Conservation (phyloP, 257 asterid genomes). For the Cordia subcordata region DNA sequence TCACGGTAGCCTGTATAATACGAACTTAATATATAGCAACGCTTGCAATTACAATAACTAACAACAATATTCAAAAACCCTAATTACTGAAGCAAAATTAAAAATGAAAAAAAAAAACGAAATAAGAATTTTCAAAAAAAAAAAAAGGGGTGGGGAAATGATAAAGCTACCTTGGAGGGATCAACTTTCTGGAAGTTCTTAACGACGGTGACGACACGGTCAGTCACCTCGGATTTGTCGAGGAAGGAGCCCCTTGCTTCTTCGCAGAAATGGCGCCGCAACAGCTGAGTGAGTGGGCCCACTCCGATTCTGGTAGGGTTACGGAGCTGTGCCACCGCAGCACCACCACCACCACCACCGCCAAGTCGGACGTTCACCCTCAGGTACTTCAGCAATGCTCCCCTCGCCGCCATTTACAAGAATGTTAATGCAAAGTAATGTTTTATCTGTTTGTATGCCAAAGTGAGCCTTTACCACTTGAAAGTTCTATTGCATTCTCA, state of each 20-base stretch:
- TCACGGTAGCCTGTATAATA: too few species aligned
- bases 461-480: not conserved
- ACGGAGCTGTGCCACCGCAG: constrained; percentile 20
- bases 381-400: constrained; percentile 58
- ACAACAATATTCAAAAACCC: not conserved
- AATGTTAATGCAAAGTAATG: not conserved
- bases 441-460: not conserved
- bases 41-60: too few species aligned
- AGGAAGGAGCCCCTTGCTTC: constrained; percentile 74
- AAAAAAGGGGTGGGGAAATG: not conserved
- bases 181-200: constrained; percentile 79
- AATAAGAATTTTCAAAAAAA: too few species aligned
- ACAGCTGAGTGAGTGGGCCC: constrained; percentile 35
- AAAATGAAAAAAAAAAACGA: not conserved
- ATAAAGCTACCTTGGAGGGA: constrained; percentile 52
- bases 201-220: constrained; percentile 65
- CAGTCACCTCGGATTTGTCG: constrained; percentile 77
- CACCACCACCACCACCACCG: constrained; percentile 2
- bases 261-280: constrained; percentile 57
- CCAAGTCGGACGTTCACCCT: constrained; percentile 39
- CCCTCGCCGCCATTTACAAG: constrained; percentile 53
- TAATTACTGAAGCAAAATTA: not conserved
- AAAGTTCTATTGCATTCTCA: too few species aligned
- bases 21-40: too few species aligned
- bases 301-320: constrained; percentile 25